Evolutionary conservation across 495 filamentous ascomycete species (phyloP).

Genomic region (Annulohypoxylon stygium): DNA sequence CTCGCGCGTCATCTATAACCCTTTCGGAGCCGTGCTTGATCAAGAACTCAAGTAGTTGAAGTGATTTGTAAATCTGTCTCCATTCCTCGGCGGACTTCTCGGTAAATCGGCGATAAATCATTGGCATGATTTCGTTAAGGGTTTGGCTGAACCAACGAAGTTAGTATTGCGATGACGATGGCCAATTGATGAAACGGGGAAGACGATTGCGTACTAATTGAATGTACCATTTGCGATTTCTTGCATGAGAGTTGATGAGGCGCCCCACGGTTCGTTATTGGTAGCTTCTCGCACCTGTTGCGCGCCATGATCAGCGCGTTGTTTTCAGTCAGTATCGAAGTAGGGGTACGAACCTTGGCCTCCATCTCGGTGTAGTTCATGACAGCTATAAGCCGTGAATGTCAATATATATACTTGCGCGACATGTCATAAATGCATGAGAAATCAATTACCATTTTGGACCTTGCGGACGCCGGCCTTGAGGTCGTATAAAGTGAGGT

Average conservation of each 20-base stretch:
- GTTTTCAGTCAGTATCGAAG: background rate
- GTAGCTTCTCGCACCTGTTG: conserved; percentile 91
- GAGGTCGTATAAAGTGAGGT: conserved; percentile 94
- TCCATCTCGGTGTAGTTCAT: conserved; percentile 99
- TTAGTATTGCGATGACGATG: conserved; percentile 11
- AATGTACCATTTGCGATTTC: conserved; percentile 98
- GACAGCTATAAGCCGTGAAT: conserved; percentile 72
- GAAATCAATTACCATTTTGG: conserved; percentile 86
- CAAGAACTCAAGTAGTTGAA: conserved; percentile 96
- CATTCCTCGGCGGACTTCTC: conserved; percentile 98
- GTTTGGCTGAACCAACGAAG: conserved; percentile 73
- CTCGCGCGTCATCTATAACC: conserved; percentile 96
- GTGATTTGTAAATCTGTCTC: conserved; percentile 98
- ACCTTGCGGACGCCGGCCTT: conserved; percentile 98
- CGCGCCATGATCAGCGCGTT: conserved; percentile 33
- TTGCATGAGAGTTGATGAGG: conserved; percentile 87
- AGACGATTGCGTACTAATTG: conserved; percentile 80
- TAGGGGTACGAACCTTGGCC: conserved; percentile 76
- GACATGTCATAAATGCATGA: background rate
- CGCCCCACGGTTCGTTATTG: conserved; percentile 98
- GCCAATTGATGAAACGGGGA: background rate
- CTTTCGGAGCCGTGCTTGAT: conserved; percentile 98
- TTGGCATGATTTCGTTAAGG: conserved; percentile 99
- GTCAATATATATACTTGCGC: conserved; percentile 34
- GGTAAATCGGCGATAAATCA: conserved; percentile 99